phyloP scores from a whole-genome alignment of 192 early-diverging fungal genomes.

The Haplosporangium gracile region DNA sequence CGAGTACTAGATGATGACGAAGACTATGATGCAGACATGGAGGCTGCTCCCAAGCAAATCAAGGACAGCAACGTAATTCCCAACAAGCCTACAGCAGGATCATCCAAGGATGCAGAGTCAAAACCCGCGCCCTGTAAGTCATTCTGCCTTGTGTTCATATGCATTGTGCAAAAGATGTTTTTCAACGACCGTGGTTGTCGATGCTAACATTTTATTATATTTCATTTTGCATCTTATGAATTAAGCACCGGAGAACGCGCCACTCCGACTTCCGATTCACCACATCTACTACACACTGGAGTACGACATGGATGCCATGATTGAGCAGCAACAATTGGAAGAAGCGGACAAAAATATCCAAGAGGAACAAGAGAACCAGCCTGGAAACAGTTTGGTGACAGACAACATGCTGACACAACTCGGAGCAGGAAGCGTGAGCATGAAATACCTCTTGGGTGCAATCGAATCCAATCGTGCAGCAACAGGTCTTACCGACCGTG shows the following conservation, averaged over 20 bases:
- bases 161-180: too few relatives aligned
- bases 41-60: slow-evolving; percentile 11
- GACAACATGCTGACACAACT: slow-evolving; percentile 39
- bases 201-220: background rate
- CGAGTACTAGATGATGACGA: slow-evolving; percentile 51
- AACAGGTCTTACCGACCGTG: slow-evolving; percentile 73
- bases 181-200: background rate
- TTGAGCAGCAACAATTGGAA: slow-evolving; percentile 61
- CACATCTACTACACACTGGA: slow-evolving; percentile 79
- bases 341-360: slow-evolving; percentile 47
- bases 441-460: slow-evolving; percentile 81
- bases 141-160: background rate
- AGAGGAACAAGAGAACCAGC: slow-evolving; percentile 40
- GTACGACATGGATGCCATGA: slow-evolving; percentile 71
- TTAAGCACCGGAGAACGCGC: slow-evolving; percentile 28
- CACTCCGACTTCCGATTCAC: slow-evolving; percentile 61
- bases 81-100: background rate
- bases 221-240: background rate
- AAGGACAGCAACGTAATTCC: background rate
- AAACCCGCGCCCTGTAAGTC: background rate
- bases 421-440: slow-evolving; percentile 42
- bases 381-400: slow-evolving; percentile 23
- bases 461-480: slow-evolving; percentile 79
- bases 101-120: background rate
- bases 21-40: slow-evolving; percentile 48